Evolutionary conservation across 192 early-diverging fungal genomes (phyloP).

Genomic region (Gamsiella multidivaricata): DNA sequence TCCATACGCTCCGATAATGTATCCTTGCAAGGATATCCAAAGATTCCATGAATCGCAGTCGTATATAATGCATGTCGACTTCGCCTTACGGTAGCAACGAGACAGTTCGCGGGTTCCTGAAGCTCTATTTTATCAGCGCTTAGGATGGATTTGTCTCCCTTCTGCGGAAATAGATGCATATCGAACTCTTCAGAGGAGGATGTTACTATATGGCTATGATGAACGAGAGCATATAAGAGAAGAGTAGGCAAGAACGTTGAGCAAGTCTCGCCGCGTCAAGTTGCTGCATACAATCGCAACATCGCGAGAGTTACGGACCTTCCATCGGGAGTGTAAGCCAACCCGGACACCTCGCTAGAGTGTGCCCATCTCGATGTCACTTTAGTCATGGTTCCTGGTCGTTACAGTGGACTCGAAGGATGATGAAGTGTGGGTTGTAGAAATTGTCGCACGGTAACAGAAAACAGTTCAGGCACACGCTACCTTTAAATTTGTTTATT

Average conservation of each 20-base stretch:
- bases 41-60: background rate
- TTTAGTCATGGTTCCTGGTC: constrained; percentile 13
- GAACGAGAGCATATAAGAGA: background rate
- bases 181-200: constrained; percentile 18
- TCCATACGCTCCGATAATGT: background rate
- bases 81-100: constrained; percentile 36
- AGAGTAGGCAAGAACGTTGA: background rate
- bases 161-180: constrained; percentile 29
- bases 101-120: constrained; percentile 13
- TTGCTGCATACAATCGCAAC: no score
- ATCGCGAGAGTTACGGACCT: constrained; percentile 18
- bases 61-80: background rate
- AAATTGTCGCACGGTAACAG: constrained; percentile 3
- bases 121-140: constrained; percentile 16
- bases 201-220: constrained; percentile 13
- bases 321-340: constrained; percentile 39
- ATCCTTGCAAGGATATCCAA: no score
- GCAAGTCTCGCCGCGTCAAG: no score
- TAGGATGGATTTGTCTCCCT: background rate
- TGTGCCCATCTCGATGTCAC: constrained; percentile 32
- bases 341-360: constrained; percentile 5
- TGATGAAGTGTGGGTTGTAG: background rate
- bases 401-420: background rate
- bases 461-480: no score
- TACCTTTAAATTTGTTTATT: background rate